Base-by-base conservation (phyloP, 441 rosid species). In the Arabidopsis hybrid region DNA sequence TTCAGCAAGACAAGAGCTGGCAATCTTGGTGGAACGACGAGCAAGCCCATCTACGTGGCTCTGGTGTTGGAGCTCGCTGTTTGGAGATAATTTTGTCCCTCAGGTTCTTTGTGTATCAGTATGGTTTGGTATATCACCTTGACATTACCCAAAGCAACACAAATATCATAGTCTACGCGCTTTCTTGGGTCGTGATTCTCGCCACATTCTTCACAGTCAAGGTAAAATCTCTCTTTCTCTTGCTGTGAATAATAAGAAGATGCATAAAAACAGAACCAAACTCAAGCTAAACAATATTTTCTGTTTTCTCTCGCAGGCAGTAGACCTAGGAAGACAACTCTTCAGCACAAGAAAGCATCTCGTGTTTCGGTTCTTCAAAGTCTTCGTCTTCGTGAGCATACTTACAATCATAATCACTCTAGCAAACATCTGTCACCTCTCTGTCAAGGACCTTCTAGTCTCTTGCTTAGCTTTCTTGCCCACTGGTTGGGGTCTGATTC, bases 21-120 rank as follows among this genome's bases (percentile, higher is more conserved):
- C 88, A 95, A 73, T 93, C 99, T 8, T 95, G 99, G 99, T 95
- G 99, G 99, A 79, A 77, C 36, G 97, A 91, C n/a, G 98, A 93
- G 71, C 99, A 95, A 81, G 85, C 88, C 34, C 99, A 91, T 81
- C 88, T 95, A 39, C 86, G 80, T 49, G 85, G 80, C 52, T 91
- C 96, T 4, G 95, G 98, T 34, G 72, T 88, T 29, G 89, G 88
- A 18, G 96, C 97, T 76, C 85, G 95, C 69, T 63, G 88, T 70
- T 78, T 89, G 32, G 98, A 95, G 81, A 82, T 95, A 3, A 64
- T 95, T 74, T 88, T 95, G 31, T 93, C 98, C 60, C 73, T 87
- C 73, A 90, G 98, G 60, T 95, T 95, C 80, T 95, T 95, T 40
- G 81, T 95, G 80, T 95, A 95, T 81, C 99, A 95, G 83, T 95